phyloP scores from a whole-genome alignment of 495 filamentous ascomycete genomes.

The Halenospora varia region DNA sequence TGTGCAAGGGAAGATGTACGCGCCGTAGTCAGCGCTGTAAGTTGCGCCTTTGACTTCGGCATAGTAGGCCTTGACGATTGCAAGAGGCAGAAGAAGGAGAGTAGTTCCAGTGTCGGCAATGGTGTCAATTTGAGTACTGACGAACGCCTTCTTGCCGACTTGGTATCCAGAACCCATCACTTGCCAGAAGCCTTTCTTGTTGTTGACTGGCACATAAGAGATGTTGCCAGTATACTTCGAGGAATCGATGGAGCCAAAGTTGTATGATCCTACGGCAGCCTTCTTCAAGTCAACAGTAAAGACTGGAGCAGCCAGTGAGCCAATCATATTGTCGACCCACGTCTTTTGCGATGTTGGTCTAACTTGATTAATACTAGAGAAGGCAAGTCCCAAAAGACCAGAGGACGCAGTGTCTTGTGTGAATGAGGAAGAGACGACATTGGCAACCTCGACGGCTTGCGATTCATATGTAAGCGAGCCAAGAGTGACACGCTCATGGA shows the following conservation, averaged over 20 bases:
- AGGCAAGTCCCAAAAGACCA: conserved; percentile 69
- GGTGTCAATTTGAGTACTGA: conserved; percentile 34
- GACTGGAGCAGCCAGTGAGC: conserved; percentile 52
- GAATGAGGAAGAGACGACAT: conserved; percentile 57
- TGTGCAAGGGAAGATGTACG: conserved; percentile 65
- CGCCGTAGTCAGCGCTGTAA: conserved; percentile 47
- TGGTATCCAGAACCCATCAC: conserved; percentile 60
- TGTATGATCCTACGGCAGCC: conserved; percentile 59
- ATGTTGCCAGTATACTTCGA: conserved; percentile 58
- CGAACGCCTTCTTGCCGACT: conserved; percentile 44
- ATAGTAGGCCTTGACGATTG: conserved; percentile 63
- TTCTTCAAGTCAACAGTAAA: conserved; percentile 72
- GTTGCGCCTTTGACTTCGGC: conserved; percentile 45
- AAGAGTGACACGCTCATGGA: conserved; percentile 63
- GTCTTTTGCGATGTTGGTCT: conserved; percentile 57
- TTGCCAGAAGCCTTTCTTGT: conserved; percentile 62
- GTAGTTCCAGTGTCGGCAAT: conserved; percentile 73
- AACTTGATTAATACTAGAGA: conserved; percentile 68
- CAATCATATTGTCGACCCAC: conserved; percentile 69
- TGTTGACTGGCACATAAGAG: conserved; percentile 56
- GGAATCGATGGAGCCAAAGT: conserved; percentile 70
- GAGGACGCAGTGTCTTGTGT: conserved; percentile 53
- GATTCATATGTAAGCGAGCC: conserved; percentile 56
- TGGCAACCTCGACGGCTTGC: conserved; percentile 70
- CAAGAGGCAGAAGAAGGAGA: conserved; percentile 57